Evolutionary conservation across 1,139 yeast genomes (phyloP).

Genomic region (Debaryomyces udenii): DNA sequence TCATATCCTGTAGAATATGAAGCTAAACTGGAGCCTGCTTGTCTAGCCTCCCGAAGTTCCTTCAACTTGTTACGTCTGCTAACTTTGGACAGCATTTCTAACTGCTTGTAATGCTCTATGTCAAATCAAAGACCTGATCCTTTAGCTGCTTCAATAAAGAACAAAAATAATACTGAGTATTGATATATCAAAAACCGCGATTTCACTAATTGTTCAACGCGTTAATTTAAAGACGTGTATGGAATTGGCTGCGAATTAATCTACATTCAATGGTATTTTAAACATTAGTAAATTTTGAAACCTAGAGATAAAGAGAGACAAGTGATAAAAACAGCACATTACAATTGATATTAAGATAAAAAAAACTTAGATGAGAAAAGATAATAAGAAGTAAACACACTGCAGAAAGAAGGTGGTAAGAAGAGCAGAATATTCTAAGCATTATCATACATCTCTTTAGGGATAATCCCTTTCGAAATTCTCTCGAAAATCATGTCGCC

Average conservation of each 20-base stretch:
- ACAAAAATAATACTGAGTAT: neutral
- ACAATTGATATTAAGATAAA: neutral
- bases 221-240: conserved; percentile 9
- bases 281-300: neutral
- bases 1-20: conserved; percentile 28
- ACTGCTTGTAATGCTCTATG: neutral
- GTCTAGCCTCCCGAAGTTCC: conserved; percentile 45
- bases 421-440: conserved; percentile 1
- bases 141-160: neutral
- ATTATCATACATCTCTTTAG: conserved; percentile 5
- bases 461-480: conserved; percentile 25
- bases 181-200: conserved; percentile 3
- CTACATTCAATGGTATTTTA: neutral
- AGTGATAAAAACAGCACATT: neutral
- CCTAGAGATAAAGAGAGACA: too few relatives aligned
- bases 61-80: conserved; percentile 39
- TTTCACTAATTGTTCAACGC: conserved; percentile 5
- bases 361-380: neutral
- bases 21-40: conserved; percentile 33
- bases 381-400: neutral
- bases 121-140: conserved; percentile 6
- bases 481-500: conserved; percentile 22
- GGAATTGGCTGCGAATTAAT: conserved; percentile 7
- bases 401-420: neutral
- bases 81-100: conserved; percentile 33